These are phyloP conservation scores for Carex pumila DNA, from an alignment of 176 grass and related monocot genomes.

Conservation along the genomic window DNA sequence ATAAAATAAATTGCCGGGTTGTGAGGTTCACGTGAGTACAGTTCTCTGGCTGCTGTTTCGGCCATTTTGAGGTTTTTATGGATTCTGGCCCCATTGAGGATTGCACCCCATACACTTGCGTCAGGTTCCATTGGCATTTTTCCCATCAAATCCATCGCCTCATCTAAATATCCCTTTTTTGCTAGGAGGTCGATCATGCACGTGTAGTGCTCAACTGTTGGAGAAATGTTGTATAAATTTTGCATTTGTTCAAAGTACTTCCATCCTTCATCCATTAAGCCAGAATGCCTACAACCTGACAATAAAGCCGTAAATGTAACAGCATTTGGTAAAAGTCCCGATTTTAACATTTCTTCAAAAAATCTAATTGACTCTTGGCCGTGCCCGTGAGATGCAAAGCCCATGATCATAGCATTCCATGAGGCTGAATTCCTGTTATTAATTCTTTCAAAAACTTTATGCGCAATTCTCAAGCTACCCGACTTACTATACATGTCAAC, in stretches of 20 bases:
- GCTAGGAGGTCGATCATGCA: constrained; percentile 92
- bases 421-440: constrained; percentile 54
- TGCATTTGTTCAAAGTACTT: constrained; percentile 70
- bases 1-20: constrained; percentile 76
- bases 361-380: constrained; percentile 34
- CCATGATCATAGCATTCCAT: constrained; percentile 76
- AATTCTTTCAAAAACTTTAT: constrained; percentile 34
- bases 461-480: constrained; percentile 38
- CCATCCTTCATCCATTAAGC: constrained; percentile 59
- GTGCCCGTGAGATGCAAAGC: constrained; percentile 51
- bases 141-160: constrained; percentile 62
- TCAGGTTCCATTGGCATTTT: constrained; percentile 40
- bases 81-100: constrained; percentile 50
- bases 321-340: constrained; percentile 46
- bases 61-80: constrained; percentile 60
- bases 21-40: constrained; percentile 62
- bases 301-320: constrained; percentile 77
- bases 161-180: constrained; percentile 65
- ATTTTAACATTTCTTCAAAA: constrained; percentile 51
- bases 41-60: constrained; percentile 43
- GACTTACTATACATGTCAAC: constrained; percentile 72
- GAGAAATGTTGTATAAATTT: constrained; percentile 36
- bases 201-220: constrained; percentile 55
- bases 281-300: constrained; percentile 64
- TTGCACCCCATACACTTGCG: constrained; percentile 58